These are phyloP conservation scores for Hypoxylon sp. DNA, from an alignment of 2,329 filamentous ascomycete species.

Conservation along the genomic window DNA sequence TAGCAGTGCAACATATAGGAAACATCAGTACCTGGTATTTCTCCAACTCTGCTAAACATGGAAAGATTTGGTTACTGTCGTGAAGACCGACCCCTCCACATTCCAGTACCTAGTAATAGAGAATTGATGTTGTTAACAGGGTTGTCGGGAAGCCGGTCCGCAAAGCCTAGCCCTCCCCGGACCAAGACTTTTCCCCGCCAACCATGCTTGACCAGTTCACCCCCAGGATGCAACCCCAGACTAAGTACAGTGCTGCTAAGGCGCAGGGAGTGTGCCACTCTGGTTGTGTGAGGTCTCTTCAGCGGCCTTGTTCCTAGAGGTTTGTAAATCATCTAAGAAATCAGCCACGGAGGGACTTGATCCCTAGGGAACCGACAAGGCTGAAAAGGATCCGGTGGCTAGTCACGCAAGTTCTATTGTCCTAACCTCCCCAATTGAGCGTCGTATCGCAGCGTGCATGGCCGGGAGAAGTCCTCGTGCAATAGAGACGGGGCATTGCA, in stretches of 20 bases:
- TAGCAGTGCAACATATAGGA: constrained; percentile 42
- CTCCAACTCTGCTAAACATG: constrained; percentile 38
- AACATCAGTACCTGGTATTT: constrained; percentile 29
- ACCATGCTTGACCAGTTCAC: constrained; percentile 48
- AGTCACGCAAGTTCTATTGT: constrained; percentile 28
- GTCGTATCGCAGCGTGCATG: constrained; percentile 51
- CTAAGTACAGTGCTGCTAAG: constrained; percentile 41
- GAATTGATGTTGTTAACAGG: constrained; percentile 29
- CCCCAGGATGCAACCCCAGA: constrained; percentile 47
- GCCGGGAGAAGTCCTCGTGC: constrained; percentile 51
- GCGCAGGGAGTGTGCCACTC: constrained; percentile 42
- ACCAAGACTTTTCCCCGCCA: constrained; percentile 51
- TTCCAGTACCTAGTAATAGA: constrained; percentile 28
- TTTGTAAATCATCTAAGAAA: constrained; percentile 44
- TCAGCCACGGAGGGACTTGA: constrained; percentile 46
- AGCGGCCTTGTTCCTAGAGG: constrained; percentile 32
- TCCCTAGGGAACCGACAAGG: constrained; percentile 48
- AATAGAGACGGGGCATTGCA: constrained; percentile 42
- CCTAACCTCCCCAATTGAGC: constrained; percentile 43
- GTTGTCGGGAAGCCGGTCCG: constrained; percentile 49
- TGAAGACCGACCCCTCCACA: constrained; percentile 32
- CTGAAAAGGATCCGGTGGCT: constrained; percentile 48
- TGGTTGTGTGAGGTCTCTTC: constrained; percentile 22
- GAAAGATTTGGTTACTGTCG: constrained; percentile 31
- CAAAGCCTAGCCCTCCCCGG: constrained; percentile 49